These are phyloP conservation scores for Eucalyptus camaldulensis DNA, from an alignment of 345 rosid genomes.

Conservation along the genomic window DNA sequence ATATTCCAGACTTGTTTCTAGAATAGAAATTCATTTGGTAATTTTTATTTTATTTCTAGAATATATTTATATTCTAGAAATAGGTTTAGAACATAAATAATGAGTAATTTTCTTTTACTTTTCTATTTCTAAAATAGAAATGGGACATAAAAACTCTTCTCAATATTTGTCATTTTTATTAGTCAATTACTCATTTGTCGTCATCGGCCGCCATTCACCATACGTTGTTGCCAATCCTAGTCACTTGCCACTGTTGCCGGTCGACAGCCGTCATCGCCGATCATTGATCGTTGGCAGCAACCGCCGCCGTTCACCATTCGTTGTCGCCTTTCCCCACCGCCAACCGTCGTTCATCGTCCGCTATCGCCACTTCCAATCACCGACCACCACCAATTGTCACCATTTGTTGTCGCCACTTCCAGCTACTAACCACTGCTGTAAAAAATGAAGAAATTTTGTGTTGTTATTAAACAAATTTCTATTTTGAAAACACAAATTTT, in stretches of 20 bases:
- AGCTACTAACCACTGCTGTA: rapidly evolving
- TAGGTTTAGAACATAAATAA: no score
- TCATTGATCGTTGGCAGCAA: rapidly evolving
- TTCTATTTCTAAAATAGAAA: no score
- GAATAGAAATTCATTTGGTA: rapidly evolving
- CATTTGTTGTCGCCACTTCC: no score
- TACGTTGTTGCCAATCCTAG: rapidly evolving
- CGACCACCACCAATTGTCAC: rapidly evolving
- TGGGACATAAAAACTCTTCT: rapidly evolving
- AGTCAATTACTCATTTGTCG: rapidly evolving
- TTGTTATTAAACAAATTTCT: no score
- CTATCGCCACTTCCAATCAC: rapidly evolving
- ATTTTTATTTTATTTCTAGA: rapidly evolving
- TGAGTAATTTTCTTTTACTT: rapidly evolving
- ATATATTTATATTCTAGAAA: no score
- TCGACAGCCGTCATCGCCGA: rapidly evolving
- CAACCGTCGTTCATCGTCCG: rapidly evolving
- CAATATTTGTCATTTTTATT: no score
- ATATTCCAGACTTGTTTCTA: rapidly evolving
- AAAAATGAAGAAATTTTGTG: rapidly evolving
- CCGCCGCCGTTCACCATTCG: rapidly evolving
- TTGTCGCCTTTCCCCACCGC: no score
- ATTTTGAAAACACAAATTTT: rapidly evolving
- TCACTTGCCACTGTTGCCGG: rapidly evolving
- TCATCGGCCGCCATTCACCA: rapidly evolving